Base-by-base conservation (phyloP, 2,329 filamentous ascomycete species). In the Berkeleyomyces rouxiae region DNA sequence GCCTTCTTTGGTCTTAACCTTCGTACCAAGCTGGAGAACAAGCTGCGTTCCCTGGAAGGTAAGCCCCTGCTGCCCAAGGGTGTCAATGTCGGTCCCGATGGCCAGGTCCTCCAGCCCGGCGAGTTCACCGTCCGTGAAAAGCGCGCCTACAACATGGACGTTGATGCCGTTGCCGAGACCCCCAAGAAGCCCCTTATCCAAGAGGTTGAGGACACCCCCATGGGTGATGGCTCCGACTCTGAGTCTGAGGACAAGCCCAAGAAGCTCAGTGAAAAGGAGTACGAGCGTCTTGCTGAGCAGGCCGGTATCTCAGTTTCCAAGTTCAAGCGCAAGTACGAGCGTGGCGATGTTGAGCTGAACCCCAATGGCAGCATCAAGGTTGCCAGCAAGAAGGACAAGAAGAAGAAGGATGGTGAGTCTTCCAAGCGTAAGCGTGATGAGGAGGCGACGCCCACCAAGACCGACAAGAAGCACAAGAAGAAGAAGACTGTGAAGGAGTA, bases 41-140 rank as follows among this genome's bases (percentile, higher is more conserved):
- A 83, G 68, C 79, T 95, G 63, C 80, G 87, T 68, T 82, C 79
- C 66, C 80, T 99, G 64, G 93, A 99, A 76, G 91, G 91, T 74
- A 96, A 95, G 80, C 88, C 92, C 13, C 76, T 93, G 39, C 82
- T 89, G 68, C 82, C 88, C 67, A 85, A 87, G 74, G 87, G 87
- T 67, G 80, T 87, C 66, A 81, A 82, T 65, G 86, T 92, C 67
- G 87, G 81, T 37, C 88, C 88, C 62, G 86, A 87, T 68, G 87
- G 87, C 65, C 81, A 85, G 67, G 72, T 76, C 46, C 75, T 77
- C 49, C 76, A 80, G 39, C 82, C 85, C 63, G 83, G 85, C 69
- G 95, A 95, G 75, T 95, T 89, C 81, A 88, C 91, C 67, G 80
- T 99, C 70, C 95, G 95, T 77, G 90, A 96, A 74, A 87, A 88